Evolutionary conservation across 192 early-diverging fungal species (phyloP).

Genomic region (Ambispora gerdemannii): DNA sequence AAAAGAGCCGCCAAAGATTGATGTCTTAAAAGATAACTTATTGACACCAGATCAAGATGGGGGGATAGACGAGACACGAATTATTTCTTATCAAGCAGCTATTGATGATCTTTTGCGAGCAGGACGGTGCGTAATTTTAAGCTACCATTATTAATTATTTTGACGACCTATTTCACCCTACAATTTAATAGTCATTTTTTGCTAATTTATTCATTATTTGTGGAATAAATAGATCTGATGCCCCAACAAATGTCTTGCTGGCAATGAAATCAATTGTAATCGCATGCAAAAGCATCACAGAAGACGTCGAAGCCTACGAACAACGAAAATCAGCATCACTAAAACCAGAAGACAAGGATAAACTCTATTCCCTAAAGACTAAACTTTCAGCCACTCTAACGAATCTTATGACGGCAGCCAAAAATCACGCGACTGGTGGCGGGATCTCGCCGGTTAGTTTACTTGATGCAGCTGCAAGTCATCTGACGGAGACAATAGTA

Average conservation of each 20-base stretch:
- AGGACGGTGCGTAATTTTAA: conserved; percentile 51
- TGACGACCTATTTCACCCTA: not conserved
- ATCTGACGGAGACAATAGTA: conserved; percentile 75
- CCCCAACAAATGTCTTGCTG: conserved; percentile 67
- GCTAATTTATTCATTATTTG: no score
- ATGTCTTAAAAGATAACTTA: conserved; percentile 33
- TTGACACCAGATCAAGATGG: conserved; percentile 52
- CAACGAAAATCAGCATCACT: conserved; percentile 47
- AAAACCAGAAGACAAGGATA: conserved; percentile 44
- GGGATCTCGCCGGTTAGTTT: conserved; percentile 54
- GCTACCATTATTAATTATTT: not conserved
- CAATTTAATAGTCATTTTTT: no score
- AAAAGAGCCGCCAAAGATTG: conserved; percentile 49
- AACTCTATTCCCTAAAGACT: conserved; percentile 55
- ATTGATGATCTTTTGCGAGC: conserved; percentile 76
- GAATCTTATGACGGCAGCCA: conserved; percentile 69
- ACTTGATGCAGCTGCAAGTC: conserved; percentile 78
- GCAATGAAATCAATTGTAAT: conserved; percentile 84
- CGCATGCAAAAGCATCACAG: conserved; percentile 78
- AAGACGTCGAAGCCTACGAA: conserved; percentile 75
- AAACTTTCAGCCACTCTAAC: conserved; percentile 62
- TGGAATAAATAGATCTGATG: conserved; percentile 68
- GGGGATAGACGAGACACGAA: conserved; percentile 63
- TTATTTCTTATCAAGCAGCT: conserved; percentile 77
- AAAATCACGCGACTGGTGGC: conserved; percentile 71